Evolutionary conservation across 495 filamentous ascomycete species (phyloP), one percentile per base, ranked within the genome.

Genomic region (Aspergillus ostianus): DNA sequence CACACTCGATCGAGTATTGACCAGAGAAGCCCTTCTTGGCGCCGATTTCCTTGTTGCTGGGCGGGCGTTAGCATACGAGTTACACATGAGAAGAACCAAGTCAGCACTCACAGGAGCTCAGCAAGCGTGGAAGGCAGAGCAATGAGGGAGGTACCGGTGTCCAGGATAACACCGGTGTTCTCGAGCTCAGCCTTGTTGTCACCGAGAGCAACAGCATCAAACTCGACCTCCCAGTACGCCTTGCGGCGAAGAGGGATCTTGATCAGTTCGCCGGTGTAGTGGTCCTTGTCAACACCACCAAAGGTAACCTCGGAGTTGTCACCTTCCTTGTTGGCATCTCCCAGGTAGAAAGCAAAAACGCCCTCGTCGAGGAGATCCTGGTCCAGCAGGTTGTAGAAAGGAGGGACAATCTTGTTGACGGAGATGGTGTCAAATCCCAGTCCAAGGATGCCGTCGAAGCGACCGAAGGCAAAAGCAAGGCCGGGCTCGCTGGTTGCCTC

Each of bases 201-300:
- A 60, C 94, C 95, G 61, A 97, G 93, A 51, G 86, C 84, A 77
- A 99, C 93, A 49, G 90, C 80, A 67, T 98, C 89, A 62, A 98
- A 86, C 64, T 98, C 92, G 26, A 98, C 93, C 82, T 99, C 95
- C 95, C 95, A 99, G 84, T 99, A 99, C 45, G 95, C 95, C 87
- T 97, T 97, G 69, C 95, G 90, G 72, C 94, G 87, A 62, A 99
- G 85, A 51, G 93, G 93, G 63, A 99, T 92, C 70, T 89, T 93
- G 60, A 86, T 91, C 67, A 99, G 82, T 75, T 97, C 87, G 65
- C 95, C 95, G 30, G 82, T 87, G 82, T 91, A 98, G 80, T 91
- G 90, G 68, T 79, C 77, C 74, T 92, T 79, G 75, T 98, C 87
- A 57, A 97, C 80, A 68, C 95, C 95, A 76, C 95, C 95, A 62